phyloP scores from a whole-genome alignment of 169 alveolate genomes.

The Theileria parva region DNA sequence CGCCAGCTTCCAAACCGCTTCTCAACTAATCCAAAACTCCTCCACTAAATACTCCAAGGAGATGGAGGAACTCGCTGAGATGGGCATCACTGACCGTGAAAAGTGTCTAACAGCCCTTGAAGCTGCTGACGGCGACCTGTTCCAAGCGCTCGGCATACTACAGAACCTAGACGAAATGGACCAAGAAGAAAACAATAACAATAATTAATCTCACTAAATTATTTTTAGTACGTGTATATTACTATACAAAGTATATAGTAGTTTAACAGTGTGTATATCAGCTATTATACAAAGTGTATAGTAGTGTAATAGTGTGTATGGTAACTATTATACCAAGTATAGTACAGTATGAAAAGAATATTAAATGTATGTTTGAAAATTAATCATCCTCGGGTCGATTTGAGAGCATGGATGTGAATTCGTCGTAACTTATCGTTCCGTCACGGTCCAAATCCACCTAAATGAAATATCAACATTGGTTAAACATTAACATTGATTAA shows the following conservation, averaged over 20 bases:
- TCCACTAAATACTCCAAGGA: slow-evolving; percentile 58
- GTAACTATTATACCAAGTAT: too few relatives aligned
- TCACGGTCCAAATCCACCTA: slow-evolving; percentile 77
- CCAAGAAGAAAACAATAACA: slow-evolving; percentile 16
- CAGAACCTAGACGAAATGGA: slow-evolving; percentile 68
- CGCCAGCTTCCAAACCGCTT: slow-evolving; percentile 18
- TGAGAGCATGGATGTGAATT: slow-evolving; percentile 73
- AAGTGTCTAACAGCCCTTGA: slow-evolving; percentile 78
- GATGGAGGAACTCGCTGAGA: slow-evolving; percentile 72
- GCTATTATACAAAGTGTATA: too few relatives aligned
- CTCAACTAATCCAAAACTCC: slow-evolving; percentile 15
- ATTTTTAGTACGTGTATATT: too few relatives aligned
- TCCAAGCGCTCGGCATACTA: slow-evolving; percentile 76
- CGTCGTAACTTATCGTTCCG: slow-evolving; percentile 74
- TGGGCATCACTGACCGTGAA: slow-evolving; percentile 81
- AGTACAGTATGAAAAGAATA: too few relatives aligned
- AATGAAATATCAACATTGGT: background rate
- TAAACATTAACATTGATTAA: too few relatives aligned
- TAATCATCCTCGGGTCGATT: slow-evolving; percentile 48
- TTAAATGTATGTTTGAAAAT: background rate
- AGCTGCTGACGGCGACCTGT: slow-evolving; percentile 80
- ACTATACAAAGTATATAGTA: too few relatives aligned
- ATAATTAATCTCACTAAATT: background rate
- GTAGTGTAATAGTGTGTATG: too few relatives aligned
- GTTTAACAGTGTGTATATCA: too few relatives aligned